phyloP scores from a whole-genome alignment of 768 basidiomycete genomes.

The Xerocomus brunneocitrinus region DNA sequence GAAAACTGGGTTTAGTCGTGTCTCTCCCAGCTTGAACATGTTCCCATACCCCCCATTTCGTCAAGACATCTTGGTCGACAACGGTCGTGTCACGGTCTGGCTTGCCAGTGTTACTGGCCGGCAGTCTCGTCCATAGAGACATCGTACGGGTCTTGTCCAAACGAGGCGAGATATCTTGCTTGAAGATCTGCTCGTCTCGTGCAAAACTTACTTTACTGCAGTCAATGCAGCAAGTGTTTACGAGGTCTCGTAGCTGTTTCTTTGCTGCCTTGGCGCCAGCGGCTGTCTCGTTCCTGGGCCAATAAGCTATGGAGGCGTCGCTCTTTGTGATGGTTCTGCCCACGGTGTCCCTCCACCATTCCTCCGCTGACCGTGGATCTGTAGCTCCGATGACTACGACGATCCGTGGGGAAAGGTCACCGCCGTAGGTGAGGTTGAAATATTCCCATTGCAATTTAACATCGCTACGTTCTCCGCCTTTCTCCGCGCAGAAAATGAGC shows the following conservation, averaged over 20 bases:
- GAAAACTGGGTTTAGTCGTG: not conserved
- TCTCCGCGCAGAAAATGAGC: conserved; percentile 21
- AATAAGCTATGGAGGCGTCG: conserved; percentile 13
- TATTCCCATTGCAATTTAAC: conserved; percentile 22
- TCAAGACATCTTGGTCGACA: conserved; percentile 14
- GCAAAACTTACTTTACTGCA: conserved; percentile 14
- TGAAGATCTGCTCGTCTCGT: conserved; percentile 13
- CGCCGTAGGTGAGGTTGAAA: conserved; percentile 21
- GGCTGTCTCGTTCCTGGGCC: conserved; percentile 6
- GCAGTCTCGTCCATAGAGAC: conserved; percentile 1
- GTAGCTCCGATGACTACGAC: conserved; percentile 18
- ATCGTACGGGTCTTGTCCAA: conserved; percentile 1
- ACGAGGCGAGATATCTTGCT: not conserved
- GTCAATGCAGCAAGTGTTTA: conserved; percentile 23
- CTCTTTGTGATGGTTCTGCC: not conserved
- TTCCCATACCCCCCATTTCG: conserved; percentile 21
- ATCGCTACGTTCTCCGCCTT: not conserved
- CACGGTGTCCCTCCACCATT: conserved; percentile 17
- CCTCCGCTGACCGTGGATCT: conserved; percentile 14
- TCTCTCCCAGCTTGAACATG: not conserved
- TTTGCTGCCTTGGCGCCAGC: conserved; percentile 3
- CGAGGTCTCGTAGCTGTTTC: conserved; percentile 8
- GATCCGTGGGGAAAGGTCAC: conserved; percentile 24
- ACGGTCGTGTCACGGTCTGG: not conserved
- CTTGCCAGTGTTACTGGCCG: not conserved